phyloP scores from a whole-genome alignment of 106 monocot species.

The Dendrobium catenatum region DNA sequence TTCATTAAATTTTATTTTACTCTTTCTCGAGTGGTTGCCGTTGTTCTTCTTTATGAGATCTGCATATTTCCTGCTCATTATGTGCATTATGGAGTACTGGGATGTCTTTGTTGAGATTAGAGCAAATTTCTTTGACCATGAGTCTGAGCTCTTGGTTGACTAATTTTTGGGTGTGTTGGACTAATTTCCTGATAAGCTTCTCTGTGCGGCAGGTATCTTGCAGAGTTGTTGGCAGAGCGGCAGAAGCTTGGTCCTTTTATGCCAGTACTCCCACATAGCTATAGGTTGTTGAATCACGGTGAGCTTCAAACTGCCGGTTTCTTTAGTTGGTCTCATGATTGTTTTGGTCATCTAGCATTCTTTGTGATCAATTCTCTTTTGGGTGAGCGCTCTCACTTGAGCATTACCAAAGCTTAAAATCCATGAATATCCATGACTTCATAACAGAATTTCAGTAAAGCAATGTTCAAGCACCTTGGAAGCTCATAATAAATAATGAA shows the following conservation, averaged over 20 bases:
- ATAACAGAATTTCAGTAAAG: background rate
- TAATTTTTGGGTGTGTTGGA: background rate
- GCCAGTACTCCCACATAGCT: conserved; percentile 69
- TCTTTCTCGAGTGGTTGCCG: background rate
- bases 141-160: background rate
- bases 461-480: background rate
- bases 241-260: conserved; percentile 77
- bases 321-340: background rate
- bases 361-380: background rate
- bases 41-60: background rate
- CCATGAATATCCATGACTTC: background rate
- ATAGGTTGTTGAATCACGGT: conserved; percentile 82
- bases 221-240: conserved; percentile 72
- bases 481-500: background rate
- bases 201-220: conserved; percentile 52
- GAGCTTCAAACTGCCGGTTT: conserved; percentile 16
- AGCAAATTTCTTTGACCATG: background rate
- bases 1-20: background rate
- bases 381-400: background rate
- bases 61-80: background rate
- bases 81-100: background rate
- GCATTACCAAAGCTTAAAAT: background rate
- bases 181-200: background rate
- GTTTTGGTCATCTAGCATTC: background rate
- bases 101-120: background rate